Evolutionary conservation across 2,329 filamentous ascomycete species (phyloP), one percentile per base, ranked within the genome.

Genomic region (Ophiostoma pallidulum): DNA sequence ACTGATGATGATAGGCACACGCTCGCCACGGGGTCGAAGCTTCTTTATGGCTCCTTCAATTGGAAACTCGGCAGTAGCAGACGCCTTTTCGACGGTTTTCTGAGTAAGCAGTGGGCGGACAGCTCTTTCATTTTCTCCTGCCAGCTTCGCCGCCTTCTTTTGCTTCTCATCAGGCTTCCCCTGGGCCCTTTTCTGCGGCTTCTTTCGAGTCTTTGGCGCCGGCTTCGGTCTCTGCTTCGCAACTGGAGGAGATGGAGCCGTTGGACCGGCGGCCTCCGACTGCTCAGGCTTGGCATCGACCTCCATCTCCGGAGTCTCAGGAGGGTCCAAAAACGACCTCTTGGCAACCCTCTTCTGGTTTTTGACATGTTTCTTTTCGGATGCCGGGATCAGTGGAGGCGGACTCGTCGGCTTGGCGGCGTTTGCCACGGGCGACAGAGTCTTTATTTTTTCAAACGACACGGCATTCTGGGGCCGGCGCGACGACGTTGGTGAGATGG

Each of bases 1-100:
- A 35, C 50, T 51, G 39, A 51, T 51, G 26, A 51, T 28, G 31
- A 51, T 51, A 8, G 50, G 32, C 1, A 14, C 39, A 19, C 43
- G 47, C 12, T 46, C 39, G 14, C 39, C n/a, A 14, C 50, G 50
- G 0, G 46, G 42, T 2, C 46, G 29, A 8, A 51, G 50, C 18
- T 46, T 51, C 45, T 45, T 47, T 16, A 41, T 38, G 1, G 45
- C 29, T 10, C 36, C 31, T 24, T 39, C 32, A 7, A 5, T 28
- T 28, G n/a, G n/a, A n/a, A n/a, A n/a, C n/a, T n/a, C n/a, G n/a
- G n/a, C n/a, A 19, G 29, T 24, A 26, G 36, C 4, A 8, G 18
- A 4, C 36, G 22, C 14, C 35, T 45, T 38, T 4, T 29, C 24
- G 7, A 8, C 14, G 39, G 24, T 16, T 44, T n/a, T 37, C 19